Percentiles rank a stretch among this genome's conserved stretches.
These are phyloP conservation scores for Metschnikowia sp. DNA, from an alignment of 805 yeast genomes.

Conservation along the genomic window DNA sequence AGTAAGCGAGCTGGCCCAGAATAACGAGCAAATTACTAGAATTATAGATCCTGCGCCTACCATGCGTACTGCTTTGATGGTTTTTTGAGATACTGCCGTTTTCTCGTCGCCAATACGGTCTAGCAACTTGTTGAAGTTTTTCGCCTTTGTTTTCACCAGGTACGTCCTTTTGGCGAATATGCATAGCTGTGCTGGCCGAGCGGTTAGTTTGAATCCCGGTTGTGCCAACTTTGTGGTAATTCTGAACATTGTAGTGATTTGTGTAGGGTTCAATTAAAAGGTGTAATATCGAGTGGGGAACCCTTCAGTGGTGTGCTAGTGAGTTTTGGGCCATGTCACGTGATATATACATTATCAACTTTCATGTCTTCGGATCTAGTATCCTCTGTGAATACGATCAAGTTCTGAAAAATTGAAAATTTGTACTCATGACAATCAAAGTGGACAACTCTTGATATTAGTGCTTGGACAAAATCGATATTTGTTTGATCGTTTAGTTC, in stretches of 20 bases:
- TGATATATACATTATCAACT: no score
- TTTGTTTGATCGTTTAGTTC: no score
- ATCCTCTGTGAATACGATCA: no score
- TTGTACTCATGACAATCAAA: no score
- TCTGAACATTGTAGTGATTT: not conserved
- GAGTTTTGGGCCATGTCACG: no score
- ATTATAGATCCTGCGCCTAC: constrained; percentile 18
- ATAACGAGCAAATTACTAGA: constrained; percentile 15
- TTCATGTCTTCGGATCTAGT: no score
- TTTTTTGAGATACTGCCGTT: constrained; percentile 26
- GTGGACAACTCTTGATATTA: no score
- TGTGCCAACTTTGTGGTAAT: not conserved
- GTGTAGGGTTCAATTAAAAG: no score
- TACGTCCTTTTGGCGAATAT: not conserved
- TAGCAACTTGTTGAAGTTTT: constrained; percentile 22
- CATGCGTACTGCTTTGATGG: constrained; percentile 23
- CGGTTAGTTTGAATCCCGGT: not conserved
- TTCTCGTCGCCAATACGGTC: constrained; percentile 34
- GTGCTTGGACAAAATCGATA: no score
- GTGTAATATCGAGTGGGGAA: no score
- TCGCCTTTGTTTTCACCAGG: constrained; percentile 13
- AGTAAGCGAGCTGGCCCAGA: constrained; percentile 17
- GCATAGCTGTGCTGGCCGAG: not conserved
- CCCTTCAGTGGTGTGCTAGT: no score
- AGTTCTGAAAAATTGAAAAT: no score